phyloP scores from a whole-genome alignment of 192 early-diverging fungal genomes.

The Dissophora globulifera region DNA sequence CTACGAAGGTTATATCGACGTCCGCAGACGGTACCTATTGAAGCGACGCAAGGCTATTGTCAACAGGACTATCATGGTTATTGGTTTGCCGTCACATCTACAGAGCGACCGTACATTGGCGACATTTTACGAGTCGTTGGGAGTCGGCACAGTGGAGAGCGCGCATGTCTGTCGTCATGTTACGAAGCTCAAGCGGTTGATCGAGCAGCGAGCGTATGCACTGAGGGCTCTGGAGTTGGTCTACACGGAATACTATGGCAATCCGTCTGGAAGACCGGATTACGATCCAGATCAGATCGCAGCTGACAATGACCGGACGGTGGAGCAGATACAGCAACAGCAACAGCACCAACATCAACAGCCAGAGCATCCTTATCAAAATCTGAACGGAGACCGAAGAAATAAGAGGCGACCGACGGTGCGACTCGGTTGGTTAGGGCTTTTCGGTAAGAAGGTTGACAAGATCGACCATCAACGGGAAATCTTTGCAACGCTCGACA shows the following conservation, averaged over 20 bases:
- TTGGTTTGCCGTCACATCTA: constrained; percentile 69
- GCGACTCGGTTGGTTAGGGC: constrained; percentile 55
- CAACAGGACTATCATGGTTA: constrained; percentile 78
- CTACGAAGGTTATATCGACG: constrained; percentile 62
- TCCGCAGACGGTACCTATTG: constrained; percentile 58
- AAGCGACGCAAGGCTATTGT: constrained; percentile 55
- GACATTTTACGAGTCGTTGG: constrained; percentile 73
- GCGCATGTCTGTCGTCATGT: constrained; percentile 73
- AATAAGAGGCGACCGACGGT: constrained; percentile 54
- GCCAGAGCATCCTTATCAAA: no score
- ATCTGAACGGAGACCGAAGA: background rate
- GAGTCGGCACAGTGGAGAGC: constrained; percentile 73
- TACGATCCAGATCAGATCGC: constrained; percentile 66
- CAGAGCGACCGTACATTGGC: constrained; percentile 66
- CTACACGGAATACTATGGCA: constrained; percentile 71
- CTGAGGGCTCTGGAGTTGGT: constrained; percentile 67
- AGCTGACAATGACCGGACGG: constrained; percentile 46
- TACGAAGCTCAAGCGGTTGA: constrained; percentile 62
- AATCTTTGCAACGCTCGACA: constrained; percentile 67
- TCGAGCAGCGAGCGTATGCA: constrained; percentile 63
- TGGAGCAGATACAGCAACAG: constrained; percentile 1
- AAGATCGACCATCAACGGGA: constrained; percentile 71
- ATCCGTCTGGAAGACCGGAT: constrained; percentile 69
- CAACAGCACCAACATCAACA: background rate
- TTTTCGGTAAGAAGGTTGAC: constrained; percentile 70